Evolutionary conservation across 1,139 yeast species (phyloP).

Genomic region (Debaryomyces subglobosus): DNA sequence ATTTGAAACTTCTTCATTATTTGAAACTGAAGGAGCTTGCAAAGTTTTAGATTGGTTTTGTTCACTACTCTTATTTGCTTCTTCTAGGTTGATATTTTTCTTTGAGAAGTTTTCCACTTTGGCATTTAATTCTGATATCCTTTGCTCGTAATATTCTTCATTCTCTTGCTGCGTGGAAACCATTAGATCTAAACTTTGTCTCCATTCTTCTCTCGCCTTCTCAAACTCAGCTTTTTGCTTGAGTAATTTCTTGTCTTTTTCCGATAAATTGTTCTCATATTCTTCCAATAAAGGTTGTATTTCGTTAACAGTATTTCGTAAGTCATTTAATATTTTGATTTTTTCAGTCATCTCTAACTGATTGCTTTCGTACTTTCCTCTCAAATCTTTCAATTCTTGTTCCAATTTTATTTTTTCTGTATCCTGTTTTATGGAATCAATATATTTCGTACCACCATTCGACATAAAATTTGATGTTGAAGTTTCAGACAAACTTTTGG

Average conservation of each 20-base stretch:
- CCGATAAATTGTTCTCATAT: slow-evolving; percentile 43
- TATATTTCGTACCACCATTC: neutral
- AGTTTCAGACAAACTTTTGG: neutral
- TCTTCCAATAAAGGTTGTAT: slow-evolving; percentile 50
- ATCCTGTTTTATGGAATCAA: neutral
- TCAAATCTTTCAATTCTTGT: slow-evolving; percentile 20
- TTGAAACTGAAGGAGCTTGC: neutral
- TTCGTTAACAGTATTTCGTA: slow-evolving; percentile 47
- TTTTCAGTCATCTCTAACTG: slow-evolving; percentile 39
- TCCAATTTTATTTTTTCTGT: slow-evolving; percentile 12
- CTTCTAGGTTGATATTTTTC: neutral
- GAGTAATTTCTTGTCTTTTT: slow-evolving; percentile 47
- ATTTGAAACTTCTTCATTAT: slow-evolving; percentile 1
- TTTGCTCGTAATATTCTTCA: slow-evolving; percentile 35
- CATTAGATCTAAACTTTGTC: slow-evolving; percentile 58
- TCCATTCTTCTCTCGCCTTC: slow-evolving; percentile 57
- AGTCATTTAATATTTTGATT: slow-evolving; percentile 39
- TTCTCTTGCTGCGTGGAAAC: slow-evolving; percentile 48
- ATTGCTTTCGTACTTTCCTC: slow-evolving; percentile 23
- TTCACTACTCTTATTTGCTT: neutral
- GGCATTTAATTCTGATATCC: slow-evolving; percentile 19
- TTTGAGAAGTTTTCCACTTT: neutral
- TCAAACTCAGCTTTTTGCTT: slow-evolving; percentile 52
- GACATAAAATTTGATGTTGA: neutral
- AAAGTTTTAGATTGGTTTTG: neutral